Evolutionary conservation across 1,284 basidiomycete species (phyloP).

Genomic region (Marasmius sp.): DNA sequence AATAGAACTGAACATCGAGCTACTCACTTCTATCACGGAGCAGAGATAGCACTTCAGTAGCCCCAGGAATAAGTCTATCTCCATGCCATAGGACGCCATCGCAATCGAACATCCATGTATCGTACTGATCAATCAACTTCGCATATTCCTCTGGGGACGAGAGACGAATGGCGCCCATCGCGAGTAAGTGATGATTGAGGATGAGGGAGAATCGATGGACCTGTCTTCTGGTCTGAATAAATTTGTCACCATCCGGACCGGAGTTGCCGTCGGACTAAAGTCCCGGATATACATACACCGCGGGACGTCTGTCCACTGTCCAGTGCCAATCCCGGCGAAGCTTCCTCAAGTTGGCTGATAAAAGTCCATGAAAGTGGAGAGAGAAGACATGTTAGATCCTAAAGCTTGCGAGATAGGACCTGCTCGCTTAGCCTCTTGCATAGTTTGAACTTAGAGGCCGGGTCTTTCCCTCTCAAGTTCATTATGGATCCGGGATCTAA

Average conservation of each 20-base stretch:
- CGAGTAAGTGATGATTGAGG: not conserved
- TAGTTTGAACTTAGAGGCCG: no score
- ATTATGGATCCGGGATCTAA: no score
- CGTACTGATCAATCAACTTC: conserved; percentile 71
- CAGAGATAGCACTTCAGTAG: conserved; percentile 68
- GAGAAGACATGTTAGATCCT: no score
- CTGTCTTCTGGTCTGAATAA: not conserved
- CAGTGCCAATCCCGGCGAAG: no score
- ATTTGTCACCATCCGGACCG: not conserved
- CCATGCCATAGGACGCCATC: conserved; percentile 95
- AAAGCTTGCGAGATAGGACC: no score
- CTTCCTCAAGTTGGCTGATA: no score
- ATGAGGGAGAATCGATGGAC: not conserved
- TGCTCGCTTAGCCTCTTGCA: no score
- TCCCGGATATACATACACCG: no score
- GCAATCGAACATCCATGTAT: conserved; percentile 96
- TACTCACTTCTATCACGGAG: conserved; percentile 65
- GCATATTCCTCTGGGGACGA: conserved; percentile 53
- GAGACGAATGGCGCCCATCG: conserved; percentile 28
- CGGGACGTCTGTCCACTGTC: no score
- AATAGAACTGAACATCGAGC: not conserved
- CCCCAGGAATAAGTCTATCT: conserved; percentile 79
- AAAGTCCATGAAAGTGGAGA: no score
- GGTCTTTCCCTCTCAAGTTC: no score
- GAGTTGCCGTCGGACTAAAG: not conserved